Conservation (phyloP, 73 alveolate species). For the Loxodes magnus region DNA sequence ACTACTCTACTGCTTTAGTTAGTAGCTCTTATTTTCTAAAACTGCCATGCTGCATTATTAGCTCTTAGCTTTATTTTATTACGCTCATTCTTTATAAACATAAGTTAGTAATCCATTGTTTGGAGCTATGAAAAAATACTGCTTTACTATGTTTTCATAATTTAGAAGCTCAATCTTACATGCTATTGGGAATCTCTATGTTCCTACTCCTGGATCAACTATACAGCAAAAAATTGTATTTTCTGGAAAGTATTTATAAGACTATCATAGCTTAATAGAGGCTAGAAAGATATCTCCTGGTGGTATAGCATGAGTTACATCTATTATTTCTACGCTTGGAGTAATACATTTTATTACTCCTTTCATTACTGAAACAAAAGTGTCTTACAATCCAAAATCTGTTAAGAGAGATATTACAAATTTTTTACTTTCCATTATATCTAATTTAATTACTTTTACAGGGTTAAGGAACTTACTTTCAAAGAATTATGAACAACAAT, state of each 20-base stretch:
- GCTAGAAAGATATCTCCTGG: conserved; percentile 7
- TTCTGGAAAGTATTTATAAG: neutral
- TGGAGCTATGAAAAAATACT: neutral
- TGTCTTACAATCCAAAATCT: conserved; percentile 6
- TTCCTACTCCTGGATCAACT: conserved; percentile 13
- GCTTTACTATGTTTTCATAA: no score
- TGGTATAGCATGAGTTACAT: conserved; percentile 1
- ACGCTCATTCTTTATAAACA: no score
- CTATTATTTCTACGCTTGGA: neutral
- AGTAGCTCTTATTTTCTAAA: no score
- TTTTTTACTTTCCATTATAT: no score
- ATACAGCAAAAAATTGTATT: neutral
- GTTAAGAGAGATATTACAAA: conserved; percentile 4
- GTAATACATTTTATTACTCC: neutral
- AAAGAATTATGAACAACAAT: no score
- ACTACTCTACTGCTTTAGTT: neutral
- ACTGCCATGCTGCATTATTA: no score
- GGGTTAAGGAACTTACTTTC: no score
- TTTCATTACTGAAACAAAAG: conserved; percentile 6
- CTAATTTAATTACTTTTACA: no score
- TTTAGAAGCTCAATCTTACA: neutral
- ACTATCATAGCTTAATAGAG: neutral
- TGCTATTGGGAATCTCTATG: neutral
- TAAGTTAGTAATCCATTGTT: conserved; percentile 1
- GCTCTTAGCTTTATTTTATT: no score